Evolutionary conservation across 257 asterid genomes (phyloP), one percentile per base, ranked within the genome.

Genomic region (Penstemon davidsonii): DNA sequence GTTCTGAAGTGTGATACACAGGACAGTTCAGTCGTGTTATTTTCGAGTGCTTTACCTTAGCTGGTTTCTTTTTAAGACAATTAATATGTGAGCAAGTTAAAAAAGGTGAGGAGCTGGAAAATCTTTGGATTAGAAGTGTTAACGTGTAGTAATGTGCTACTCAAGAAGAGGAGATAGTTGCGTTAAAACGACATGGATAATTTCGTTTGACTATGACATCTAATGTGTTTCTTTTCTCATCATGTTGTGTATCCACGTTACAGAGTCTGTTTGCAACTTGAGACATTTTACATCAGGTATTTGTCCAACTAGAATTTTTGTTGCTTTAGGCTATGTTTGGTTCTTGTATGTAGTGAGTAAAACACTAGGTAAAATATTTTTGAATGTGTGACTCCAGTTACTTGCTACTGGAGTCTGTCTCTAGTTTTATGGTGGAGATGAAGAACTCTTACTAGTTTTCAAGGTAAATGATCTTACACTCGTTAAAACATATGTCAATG

Each of bases 371-470:
- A 19, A 19, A 19, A 19, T 19, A 19, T 36, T 69, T 69, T 19
- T 75, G 98, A 90, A 86, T 90, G 96, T 60, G 88, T 93, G 80
- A 93, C 96, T 37, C 98, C 98, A n/a, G 89, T 90, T 58, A 88
- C 98, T 76, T 93, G 97, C 85, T 90, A 85, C 81, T 93, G 98
- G 98, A 87, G 87, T 73, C 84, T 93, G 38, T 83, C 94, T 62
- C 82, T 93, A 65, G 81, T 86, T 71, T 46, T 86, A 55, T 83
- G n/a, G 78, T 46, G 95, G 85, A 40, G 93, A 88, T 75, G 90
- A 87, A 46, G 85, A 93, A 66, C 89, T 93, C 54, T 61, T 83
- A 79, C 81, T 78, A 7, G 97, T 87, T 63, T 83, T 93, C 82
- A 88, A 90, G 98, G 96, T 91, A 73, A 76, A 67, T 19, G 5